Percentiles rank a stretch among this genome's conserved stretches.
These are phyloP conservation scores for Paramecium biaurelia DNA, from an alignment of 73 alveolate species.

Conservation along the genomic window DNA sequence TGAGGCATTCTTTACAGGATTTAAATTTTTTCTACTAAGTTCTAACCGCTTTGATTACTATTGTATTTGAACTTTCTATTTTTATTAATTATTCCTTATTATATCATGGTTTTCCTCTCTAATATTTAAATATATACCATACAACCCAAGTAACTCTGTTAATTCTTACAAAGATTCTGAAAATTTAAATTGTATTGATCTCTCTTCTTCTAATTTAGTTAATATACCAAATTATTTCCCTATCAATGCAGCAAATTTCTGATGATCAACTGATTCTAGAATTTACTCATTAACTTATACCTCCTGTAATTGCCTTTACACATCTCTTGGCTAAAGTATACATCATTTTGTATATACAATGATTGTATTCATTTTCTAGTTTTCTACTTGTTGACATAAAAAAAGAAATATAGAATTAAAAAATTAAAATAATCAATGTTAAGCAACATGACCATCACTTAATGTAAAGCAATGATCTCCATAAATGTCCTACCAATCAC, in stretches of 20 bases:
- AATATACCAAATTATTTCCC: background rate
- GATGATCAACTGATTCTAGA: slow-evolving; percentile 7
- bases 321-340: slow-evolving; percentile 37
- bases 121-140: background rate
- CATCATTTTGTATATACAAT: slow-evolving; percentile 4
- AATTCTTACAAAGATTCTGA: background rate
- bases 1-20: background rate
- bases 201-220: slow-evolving; percentile 15
- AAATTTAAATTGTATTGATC: background rate
- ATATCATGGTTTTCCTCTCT: background rate
- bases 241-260: slow-evolving; percentile 9
- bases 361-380: slow-evolving; percentile 13
- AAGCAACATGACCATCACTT: slow-evolving; percentile 38
- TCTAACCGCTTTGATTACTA: background rate
- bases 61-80: background rate
- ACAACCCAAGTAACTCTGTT: background rate
- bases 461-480: background rate
- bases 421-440: background rate
- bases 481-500: slow-evolving; percentile 40
- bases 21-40: background rate
- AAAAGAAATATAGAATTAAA: background rate
- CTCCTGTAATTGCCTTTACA: background rate
- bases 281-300: background rate
- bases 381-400: background rate
- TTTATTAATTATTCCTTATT: background rate